Percentiles rank a stretch among this genome's conserved stretches.
Evolutionary conservation across 1,139 yeast species (phyloP).

Genomic region (Candida gigantensis): DNA sequence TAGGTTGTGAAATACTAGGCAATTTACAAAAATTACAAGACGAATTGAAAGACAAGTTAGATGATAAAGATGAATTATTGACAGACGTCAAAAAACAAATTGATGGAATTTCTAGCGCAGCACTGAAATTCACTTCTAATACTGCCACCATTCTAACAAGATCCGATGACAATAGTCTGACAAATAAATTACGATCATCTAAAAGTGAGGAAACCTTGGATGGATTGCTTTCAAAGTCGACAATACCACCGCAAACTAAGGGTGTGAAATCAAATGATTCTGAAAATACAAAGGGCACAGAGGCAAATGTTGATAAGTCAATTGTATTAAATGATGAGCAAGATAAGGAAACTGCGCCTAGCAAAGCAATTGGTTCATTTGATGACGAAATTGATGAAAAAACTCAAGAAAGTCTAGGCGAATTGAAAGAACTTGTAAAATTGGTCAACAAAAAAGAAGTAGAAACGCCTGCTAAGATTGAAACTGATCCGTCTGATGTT

Average conservation of each 20-base stretch:
- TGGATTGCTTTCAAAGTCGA: too few relatives aligned
- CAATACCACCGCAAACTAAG: too few relatives aligned
- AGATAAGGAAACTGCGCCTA: too few relatives aligned
- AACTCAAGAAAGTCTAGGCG: slow-evolving; percentile 1
- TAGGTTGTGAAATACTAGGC: slow-evolving; percentile 2
- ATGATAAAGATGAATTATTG: slow-evolving; percentile 1
- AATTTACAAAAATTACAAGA: slow-evolving; percentile 1
- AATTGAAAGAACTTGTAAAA: not conserved
- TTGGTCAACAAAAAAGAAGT: not conserved
- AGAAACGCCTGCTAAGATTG: not conserved
- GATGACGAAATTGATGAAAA: slow-evolving; percentile 1
- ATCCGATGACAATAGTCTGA: too few relatives aligned
- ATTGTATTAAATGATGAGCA: too few relatives aligned
- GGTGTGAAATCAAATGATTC: too few relatives aligned
- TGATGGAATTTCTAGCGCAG: not conserved
- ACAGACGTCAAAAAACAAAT: not conserved
- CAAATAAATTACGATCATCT: too few relatives aligned
- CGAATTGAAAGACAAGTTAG: slow-evolving; percentile 1
- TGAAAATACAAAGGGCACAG: not conserved
- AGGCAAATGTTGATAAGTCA: not conserved
- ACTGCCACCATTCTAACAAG: too few relatives aligned
- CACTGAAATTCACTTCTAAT: not conserved
- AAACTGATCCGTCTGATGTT: too few relatives aligned
- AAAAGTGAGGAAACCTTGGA: too few relatives aligned
- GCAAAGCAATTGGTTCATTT: not conserved